Base-by-base conservation (phyloP, 2,329 filamentous ascomycete genomes). In the Venturia oleaginea region DNA sequence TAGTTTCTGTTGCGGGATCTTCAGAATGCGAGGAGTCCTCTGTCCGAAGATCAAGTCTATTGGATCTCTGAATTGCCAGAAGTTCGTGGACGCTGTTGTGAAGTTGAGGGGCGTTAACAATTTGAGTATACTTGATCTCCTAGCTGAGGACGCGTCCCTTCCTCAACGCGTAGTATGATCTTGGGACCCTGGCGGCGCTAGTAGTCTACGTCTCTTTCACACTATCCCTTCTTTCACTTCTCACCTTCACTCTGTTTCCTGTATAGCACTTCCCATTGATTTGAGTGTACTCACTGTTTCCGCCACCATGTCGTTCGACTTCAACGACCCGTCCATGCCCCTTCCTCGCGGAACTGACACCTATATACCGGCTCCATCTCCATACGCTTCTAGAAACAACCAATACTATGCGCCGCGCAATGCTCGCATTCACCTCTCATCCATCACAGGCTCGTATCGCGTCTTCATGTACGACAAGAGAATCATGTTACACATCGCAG, bases 261-360 rank as follows among this genome's bases (percentile, higher is more conserved):
- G 8, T 7, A n/a, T 57, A 57, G 27, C 30, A 37, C 19, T 34
- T 32, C 51, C 3, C 27, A 32, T 6, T 34, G 13, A 32, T 32
- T 34, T 13, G 51, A 37, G 17, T 57, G 24, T 57, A 34, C 51
- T 57, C 27, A 57, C 51, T 27, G 30, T n/a, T 22, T n/a, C 51
- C 51, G 15, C 30, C 30, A 57, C 10, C 51, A 57, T 57, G 51
- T 32, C 27, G 7, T 57, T 57, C 30, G 30, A 57, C 27, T 57
- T 57, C 51, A 57, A 57, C 51, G 30, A 57, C 24, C 27, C 30
- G 51, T 57, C 51, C 7, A 57, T 57, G 30, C 51, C 51, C 27
- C 19, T 57, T 34, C 51, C 51, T 57, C 27, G 51, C 19, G 27
- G 30, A 8, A 32, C 5, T n/a, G 27, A 57, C 13, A 32, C 7